Evolutionary conservation across 345 rosid species (phyloP).

Genomic region (Schrenkiella parvula): DNA sequence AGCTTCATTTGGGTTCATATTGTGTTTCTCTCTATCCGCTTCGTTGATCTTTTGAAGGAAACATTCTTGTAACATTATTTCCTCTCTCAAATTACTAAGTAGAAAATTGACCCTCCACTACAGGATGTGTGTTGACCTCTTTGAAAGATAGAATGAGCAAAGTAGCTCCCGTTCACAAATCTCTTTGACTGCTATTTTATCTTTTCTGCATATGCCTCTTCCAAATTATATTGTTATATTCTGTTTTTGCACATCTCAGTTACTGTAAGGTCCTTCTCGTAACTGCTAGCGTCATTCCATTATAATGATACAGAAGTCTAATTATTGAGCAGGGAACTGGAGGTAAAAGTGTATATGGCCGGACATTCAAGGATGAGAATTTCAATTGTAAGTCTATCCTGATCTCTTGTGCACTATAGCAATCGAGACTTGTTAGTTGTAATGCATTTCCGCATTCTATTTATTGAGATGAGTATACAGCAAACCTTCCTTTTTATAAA

Average conservation of each 20-base stretch:
- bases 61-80: not conserved
- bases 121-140: too few relatives aligned
- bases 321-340: constrained; percentile 88
- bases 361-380: constrained; percentile 93
- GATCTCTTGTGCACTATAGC: not conserved
- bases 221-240: not conserved
- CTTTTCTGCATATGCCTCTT: constrained; percentile 1
- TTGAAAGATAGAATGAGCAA: too few relatives aligned
- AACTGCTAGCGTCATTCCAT: not conserved
- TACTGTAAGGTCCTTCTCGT: not conserved
- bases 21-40: not conserved
- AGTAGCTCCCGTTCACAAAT: not conserved
- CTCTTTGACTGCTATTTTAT: not conserved
- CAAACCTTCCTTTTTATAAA: not conserved
- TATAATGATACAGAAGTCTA: constrained; percentile 20
- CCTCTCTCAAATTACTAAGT: not conserved
- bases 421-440: not conserved
- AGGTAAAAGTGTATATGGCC: constrained; percentile 96
- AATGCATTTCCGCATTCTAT: not conserved
- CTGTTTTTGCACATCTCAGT: not conserved
- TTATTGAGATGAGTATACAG: not conserved
- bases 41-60: not conserved
- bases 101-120: too few relatives aligned
- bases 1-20: not conserved
- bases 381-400: constrained; percentile 74